Conservation (phyloP, 805 yeast species). For the Candida peoriensis region DNA sequence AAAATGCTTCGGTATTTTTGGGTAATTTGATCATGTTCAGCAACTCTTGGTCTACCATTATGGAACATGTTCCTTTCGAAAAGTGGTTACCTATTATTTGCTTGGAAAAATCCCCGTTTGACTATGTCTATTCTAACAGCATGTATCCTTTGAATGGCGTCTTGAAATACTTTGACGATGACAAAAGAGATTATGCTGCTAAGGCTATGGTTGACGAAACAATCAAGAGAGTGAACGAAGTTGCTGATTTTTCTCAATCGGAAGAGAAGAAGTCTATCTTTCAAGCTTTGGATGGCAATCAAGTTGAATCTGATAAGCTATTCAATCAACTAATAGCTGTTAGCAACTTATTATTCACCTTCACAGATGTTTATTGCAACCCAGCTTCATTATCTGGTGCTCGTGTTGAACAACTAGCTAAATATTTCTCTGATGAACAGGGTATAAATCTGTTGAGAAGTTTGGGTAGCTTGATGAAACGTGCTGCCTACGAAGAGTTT, state of each 20-base stretch:
- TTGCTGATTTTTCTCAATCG: conserved; percentile 24
- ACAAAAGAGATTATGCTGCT: conserved; percentile 44
- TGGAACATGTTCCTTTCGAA: conserved; percentile 32
- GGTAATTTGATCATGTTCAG: conserved; percentile 44
- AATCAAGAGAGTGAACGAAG: conserved; percentile 24
- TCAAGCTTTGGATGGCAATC: conserved; percentile 15
- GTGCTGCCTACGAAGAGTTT: conserved; percentile 55
- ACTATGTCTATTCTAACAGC: conserved; percentile 51
- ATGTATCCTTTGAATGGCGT: conserved; percentile 48
- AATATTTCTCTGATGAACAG: conserved; percentile 33
- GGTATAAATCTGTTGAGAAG: conserved; percentile 38
- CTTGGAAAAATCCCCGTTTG: conserved; percentile 54
- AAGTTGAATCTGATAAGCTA: conserved; percentile 15
- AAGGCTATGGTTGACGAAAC: conserved; percentile 30
- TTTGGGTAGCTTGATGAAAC: conserved; percentile 42
- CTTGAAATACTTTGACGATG: conserved; percentile 52
- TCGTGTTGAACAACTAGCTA: conserved; percentile 30
- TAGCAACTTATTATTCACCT: conserved; percentile 42
- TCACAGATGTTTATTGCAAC: conserved; percentile 53
- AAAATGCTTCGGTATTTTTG: conserved; percentile 42
- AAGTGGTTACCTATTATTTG: conserved; percentile 46
- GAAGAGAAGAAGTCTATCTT: conserved; percentile 23
- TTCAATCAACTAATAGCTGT: conserved; percentile 28
- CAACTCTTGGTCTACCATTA: conserved; percentile 24
- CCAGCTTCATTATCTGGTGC: conserved; percentile 43